These are phyloP conservation scores for Neurospora sp. DNA, from an alignment of 495 filamentous ascomycete genomes.

Conservation along the genomic window DNA sequence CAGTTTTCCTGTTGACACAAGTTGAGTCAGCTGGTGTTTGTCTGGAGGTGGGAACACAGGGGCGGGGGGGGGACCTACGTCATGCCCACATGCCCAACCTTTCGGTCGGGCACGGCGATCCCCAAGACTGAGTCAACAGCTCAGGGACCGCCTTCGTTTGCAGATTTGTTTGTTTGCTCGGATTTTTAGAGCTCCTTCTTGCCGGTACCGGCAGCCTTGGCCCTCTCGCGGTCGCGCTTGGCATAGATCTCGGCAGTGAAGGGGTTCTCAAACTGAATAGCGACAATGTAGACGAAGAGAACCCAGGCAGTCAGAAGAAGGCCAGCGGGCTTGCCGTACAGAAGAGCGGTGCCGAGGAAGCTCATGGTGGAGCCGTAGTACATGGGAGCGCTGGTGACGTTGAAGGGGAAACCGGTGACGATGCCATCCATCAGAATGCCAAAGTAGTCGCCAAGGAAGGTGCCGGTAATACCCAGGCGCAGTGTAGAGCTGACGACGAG, in stretches of 20 bases:
- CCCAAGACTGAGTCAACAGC: not conserved
- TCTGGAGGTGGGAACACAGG: too few species aligned
- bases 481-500: slow-evolving; percentile 84
- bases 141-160: not conserved
- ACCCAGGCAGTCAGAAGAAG: slow-evolving; percentile 67
- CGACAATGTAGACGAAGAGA: slow-evolving; percentile 67
- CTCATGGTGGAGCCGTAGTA: slow-evolving; percentile 89
- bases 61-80: not conserved
- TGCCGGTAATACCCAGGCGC: slow-evolving; percentile 90
- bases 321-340: slow-evolving; percentile 83
- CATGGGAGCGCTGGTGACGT: slow-evolving; percentile 85
- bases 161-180: not conserved
- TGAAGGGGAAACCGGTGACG: slow-evolving; percentile 93
- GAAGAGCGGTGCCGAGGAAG: slow-evolving; percentile 82
- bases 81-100: not conserved
- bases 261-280: slow-evolving; percentile 88
- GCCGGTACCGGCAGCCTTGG: slow-evolving; percentile 16
- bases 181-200: slow-evolving; percentile 37
- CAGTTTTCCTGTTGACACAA: not conserved
- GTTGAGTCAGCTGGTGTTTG: not conserved
- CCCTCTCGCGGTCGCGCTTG: slow-evolving; percentile 60
- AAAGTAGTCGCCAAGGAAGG: slow-evolving; percentile 96
- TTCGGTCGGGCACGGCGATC: not conserved
- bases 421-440: slow-evolving; percentile 93
- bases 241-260: slow-evolving; percentile 92